These are phyloP conservation scores for Leishmania major DNA, from an alignment of 208 protist genomes.

Conservation along the genomic window DNA sequence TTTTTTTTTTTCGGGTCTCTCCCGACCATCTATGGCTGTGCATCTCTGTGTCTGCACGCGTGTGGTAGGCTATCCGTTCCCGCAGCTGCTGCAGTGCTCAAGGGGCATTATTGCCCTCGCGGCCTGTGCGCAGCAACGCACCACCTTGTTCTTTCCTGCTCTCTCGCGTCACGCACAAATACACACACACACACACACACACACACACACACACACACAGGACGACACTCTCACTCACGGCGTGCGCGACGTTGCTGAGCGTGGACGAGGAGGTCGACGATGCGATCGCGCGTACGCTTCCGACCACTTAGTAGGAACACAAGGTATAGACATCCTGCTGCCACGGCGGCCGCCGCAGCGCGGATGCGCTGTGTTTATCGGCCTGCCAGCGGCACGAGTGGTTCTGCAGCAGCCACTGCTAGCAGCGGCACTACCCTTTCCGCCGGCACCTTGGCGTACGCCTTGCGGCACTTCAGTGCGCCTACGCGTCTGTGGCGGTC, in stretches of 20 bases:
- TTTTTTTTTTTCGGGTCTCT: background rate
- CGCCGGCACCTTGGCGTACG: background rate
- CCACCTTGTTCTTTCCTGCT: background rate
- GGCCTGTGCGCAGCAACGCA: background rate
- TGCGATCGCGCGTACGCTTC: background rate
- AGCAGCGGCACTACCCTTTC: background rate
- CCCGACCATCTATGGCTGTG: background rate
- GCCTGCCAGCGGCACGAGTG: background rate
- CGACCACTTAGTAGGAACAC: background rate
- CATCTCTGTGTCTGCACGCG: background rate
- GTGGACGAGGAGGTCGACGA: background rate
- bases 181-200: background rate
- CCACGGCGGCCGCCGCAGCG: background rate
- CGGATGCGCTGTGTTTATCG: background rate
- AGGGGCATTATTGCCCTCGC: background rate
- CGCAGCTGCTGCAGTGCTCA: background rate
- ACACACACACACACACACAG: constrained; percentile 8
- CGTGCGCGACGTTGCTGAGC: background rate
- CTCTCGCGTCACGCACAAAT: background rate
- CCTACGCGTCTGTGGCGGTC: background rate
- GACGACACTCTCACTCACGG: background rate
- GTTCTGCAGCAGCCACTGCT: background rate
- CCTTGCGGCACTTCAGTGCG: background rate
- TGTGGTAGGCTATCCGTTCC: background rate
- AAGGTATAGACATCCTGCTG: constrained; percentile 9